Base-by-base conservation (phyloP, 176 grass and related monocot species). In the Canna indica region DNA sequence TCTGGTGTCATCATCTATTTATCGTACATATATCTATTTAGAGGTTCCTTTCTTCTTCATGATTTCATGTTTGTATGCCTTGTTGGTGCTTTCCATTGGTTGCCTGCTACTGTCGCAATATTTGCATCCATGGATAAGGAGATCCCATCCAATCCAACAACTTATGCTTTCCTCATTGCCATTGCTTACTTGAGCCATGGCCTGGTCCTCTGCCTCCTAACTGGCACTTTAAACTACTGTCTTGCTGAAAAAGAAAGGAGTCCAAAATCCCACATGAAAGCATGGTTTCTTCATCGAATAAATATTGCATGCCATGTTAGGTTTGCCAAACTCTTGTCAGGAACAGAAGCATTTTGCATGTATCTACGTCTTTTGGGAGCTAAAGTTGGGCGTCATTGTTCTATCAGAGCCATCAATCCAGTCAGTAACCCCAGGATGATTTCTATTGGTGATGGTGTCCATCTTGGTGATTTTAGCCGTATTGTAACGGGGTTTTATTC, bases 261-360 rank as follows among this genome's bases (percentile, higher is more conserved):
- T 41, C 42, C 54, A 52, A 73, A 79, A 22, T 76, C 59, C 4
- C 36, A 73, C 57, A 4, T 38, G 38, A 35, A 62, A 72, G 64
- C 60, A 47, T 81, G 71, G 72, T 77, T 90, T 65, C 88, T 72
- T 28, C 60, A 26, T 29, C 78, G 70, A 63, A 76, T 81, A 76
- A 86, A 77, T 10, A 36, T 73, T 2, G 61, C 83, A 59, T 81
- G 75, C 9, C 83, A 90, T 38, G 20, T 90, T 74, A 86, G 87
- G 62, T 90, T 90, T 76, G 83, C 87, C 36, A 90, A 86, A 72
- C 82, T 90, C 64, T 69, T 90, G 29, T 86, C 87, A 3, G 87
- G 87, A 67, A 90, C 83, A 47, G 83, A 90, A 72, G 83, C 83
- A 18, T 90, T 90, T 36, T 90, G 87, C 83, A 65, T 86, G 70